These are phyloP conservation scores for Nephelium lappaceum DNA, from an alignment of 345 rosid species.

Conservation along the genomic window DNA sequence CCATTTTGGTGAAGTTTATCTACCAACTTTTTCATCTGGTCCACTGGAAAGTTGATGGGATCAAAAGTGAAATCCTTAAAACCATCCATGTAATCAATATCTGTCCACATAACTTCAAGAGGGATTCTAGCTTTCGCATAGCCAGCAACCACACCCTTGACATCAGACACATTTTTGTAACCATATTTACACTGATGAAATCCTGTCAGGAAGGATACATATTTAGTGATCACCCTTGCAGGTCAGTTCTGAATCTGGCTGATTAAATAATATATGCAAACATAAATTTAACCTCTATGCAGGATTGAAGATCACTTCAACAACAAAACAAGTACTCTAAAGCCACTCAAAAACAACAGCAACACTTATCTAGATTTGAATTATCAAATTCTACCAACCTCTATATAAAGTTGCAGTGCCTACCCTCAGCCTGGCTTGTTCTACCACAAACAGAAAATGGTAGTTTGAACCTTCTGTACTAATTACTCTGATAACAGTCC, in stretches of 20 bases:
- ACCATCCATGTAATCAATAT: conserved; percentile 58
- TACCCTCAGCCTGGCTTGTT: no score
- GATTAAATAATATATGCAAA: no score
- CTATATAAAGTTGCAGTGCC: background rate
- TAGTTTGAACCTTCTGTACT: conserved; percentile 13
- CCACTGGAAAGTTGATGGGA: conserved; percentile 41
- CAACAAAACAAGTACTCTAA: background rate
- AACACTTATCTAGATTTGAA: background rate
- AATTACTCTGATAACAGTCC: no score
- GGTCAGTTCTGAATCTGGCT: no score
- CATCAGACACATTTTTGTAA: conserved; percentile 43
- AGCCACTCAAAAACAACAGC: background rate
- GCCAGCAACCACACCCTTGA: conserved; percentile 43
- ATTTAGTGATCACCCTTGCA: background rate
- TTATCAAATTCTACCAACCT: background rate
- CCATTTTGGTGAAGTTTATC: conserved; percentile 40
- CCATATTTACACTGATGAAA: conserved; percentile 54
- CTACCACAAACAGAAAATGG: background rate
- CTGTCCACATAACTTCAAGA: conserved; percentile 33
- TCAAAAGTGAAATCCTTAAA: conserved; percentile 55
- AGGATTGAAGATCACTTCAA: no score
- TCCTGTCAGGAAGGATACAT: conserved; percentile 22
- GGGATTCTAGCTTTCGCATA: conserved; percentile 45
- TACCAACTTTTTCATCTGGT: conserved; percentile 36
- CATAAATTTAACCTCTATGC: no score